Conservation (phyloP, 176 grass and related monocot genomes). For the Aegilops speltoides region DNA sequence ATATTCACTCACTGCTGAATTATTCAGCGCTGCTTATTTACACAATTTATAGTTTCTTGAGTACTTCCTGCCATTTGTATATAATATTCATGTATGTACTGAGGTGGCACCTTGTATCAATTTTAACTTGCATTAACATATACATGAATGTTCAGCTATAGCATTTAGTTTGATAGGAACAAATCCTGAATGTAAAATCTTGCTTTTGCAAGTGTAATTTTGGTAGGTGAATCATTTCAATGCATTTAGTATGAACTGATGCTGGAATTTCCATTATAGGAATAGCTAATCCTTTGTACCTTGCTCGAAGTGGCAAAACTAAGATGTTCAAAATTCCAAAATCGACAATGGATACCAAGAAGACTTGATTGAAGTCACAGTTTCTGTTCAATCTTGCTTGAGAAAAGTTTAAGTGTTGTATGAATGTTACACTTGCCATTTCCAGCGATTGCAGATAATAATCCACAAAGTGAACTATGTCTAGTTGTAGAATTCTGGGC, state of each 20-base stretch:
- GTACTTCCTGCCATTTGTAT: not conserved
- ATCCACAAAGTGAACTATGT: not conserved
- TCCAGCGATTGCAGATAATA: not conserved
- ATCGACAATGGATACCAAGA: not conserved
- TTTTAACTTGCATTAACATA: not conserved
- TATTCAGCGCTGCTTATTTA: not conserved
- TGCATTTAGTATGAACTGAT: constrained; percentile 2
- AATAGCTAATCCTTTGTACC: not conserved
- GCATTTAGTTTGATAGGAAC: not conserved
- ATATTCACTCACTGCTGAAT: not conserved
- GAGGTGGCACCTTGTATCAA: not conserved
- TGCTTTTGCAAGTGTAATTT: not conserved
- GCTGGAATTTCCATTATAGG: not conserved
- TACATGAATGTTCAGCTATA: too few relatives aligned
- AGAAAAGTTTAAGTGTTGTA: not conserved
- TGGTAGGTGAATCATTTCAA: not conserved
- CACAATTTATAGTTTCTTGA: not conserved
- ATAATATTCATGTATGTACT: not conserved
- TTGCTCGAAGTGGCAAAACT: not conserved
- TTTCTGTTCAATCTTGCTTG: not conserved
- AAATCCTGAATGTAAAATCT: not conserved
- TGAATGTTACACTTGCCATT: not conserved
- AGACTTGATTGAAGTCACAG: not conserved
- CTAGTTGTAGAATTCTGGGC: not conserved
- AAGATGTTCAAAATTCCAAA: not conserved